Conservation (phyloP, 805 yeast genomes). For the Candida sithepensis region DNA sequence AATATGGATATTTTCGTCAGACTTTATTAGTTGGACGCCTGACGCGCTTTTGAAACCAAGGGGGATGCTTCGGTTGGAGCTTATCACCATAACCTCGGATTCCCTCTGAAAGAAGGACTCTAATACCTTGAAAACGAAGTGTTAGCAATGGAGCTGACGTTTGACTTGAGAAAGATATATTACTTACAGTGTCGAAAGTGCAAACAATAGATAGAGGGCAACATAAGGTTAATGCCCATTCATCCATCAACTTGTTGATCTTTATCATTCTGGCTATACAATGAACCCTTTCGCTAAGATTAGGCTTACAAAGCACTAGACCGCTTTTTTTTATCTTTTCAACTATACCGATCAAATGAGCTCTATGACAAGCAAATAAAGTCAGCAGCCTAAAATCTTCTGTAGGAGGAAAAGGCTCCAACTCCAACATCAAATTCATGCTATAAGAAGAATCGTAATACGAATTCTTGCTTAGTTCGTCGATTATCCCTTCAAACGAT, state of each 20-base stretch:
- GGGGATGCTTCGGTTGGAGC: too few relatives aligned
- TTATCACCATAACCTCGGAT: not conserved
- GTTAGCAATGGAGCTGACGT: not conserved
- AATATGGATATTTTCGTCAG: not conserved
- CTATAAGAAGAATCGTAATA: too few relatives aligned
- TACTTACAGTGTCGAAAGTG: not conserved
- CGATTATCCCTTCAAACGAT: too few relatives aligned
- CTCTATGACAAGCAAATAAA: not conserved
- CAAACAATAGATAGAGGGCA: not conserved
- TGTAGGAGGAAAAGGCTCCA: not conserved
- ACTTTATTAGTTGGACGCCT: not conserved
- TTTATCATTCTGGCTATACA: not conserved
- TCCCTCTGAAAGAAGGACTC: not conserved
- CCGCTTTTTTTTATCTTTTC: not conserved
- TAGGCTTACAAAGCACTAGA: not conserved
- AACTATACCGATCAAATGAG: not conserved
- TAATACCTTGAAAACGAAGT: not conserved
- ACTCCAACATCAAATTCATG: not conserved
- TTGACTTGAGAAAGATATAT: not conserved
- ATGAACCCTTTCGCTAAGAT: not conserved
- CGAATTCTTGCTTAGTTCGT: too few relatives aligned
- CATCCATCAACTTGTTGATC: constrained; percentile 5
- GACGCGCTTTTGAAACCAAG: too few relatives aligned
- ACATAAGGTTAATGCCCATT: constrained; percentile 3
- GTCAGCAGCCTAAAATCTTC: not conserved